These are phyloP conservation scores for Ampelocalamus luodianensis DNA, from an alignment of 176 grass and related monocot genomes.

Conservation along the genomic window DNA sequence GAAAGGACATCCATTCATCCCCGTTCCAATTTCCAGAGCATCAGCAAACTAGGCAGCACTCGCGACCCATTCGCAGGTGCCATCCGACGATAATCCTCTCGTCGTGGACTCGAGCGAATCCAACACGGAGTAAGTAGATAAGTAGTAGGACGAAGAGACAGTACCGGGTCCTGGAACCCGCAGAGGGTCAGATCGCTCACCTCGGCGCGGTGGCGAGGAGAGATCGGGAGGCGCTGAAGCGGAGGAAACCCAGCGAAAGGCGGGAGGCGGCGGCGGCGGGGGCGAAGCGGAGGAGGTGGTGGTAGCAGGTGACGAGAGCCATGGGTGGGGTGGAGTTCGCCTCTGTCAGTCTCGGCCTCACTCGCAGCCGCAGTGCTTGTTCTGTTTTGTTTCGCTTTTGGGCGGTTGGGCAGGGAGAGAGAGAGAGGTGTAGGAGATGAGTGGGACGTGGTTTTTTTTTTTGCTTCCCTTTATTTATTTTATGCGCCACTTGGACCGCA, in stretches of 20 bases:
- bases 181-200: slow-evolving; percentile 35
- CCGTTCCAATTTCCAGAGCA: neutral
- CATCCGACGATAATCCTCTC: neutral
- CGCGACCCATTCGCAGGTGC: neutral
- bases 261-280: neutral
- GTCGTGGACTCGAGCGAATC: neutral
- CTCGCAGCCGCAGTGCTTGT: neutral
- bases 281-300: neutral
- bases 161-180: neutral
- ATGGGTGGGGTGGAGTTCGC: slow-evolving; percentile 22
- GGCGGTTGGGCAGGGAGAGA: neutral
- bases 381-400: too few species aligned
- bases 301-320: slow-evolving; percentile 44
- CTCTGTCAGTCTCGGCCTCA: neutral
- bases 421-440: neutral
- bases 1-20: neutral
- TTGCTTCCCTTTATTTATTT: too few species aligned
- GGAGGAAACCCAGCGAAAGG: neutral
- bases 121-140: too few species aligned
- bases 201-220: neutral
- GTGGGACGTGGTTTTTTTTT: too few species aligned
- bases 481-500: too few species aligned
- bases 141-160: neutral
- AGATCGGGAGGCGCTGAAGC: neutral
- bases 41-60: neutral